phyloP scores from a whole-genome alignment of 75 land plant species.

The Pseudotsuga menziesii region DNA sequence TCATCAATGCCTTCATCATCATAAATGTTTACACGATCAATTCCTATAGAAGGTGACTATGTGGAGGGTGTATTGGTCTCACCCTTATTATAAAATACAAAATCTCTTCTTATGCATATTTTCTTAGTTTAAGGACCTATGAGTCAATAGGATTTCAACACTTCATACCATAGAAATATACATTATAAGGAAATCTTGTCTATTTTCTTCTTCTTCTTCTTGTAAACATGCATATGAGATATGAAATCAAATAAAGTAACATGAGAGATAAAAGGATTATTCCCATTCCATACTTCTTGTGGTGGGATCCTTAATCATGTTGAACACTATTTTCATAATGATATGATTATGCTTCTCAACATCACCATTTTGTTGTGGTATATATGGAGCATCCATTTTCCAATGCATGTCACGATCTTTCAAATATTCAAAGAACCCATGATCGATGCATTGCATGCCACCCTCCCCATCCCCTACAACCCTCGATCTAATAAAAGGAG shows the following conservation, averaged over 20 bases:
- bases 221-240: not conserved
- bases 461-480: not conserved
- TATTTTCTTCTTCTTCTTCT: not conserved
- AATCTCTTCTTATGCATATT: not conserved
- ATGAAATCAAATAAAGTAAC: not conserved
- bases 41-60: too few relatives aligned
- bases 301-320: not conserved
- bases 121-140: not conserved
- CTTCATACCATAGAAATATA: not conserved
- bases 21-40: not conserved
- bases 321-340: not conserved
- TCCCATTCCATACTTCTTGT: not conserved
- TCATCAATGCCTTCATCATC: not conserved
- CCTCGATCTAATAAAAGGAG: constrained; percentile 6
- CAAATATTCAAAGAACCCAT: constrained; percentile 2
- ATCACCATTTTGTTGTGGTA: constrained; percentile 21
- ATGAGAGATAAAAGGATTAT: not conserved
- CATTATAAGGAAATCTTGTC: not conserved
- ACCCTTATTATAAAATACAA: not conserved
- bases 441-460: not conserved
- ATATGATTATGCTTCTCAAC: not conserved
- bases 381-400: constrained; percentile 3
- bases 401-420: not conserved
- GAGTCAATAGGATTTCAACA: not conserved
- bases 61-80: not conserved